These are phyloP conservation scores for Colletotrichum sp. DNA, from an alignment of 2,329 filamentous ascomycete genomes.

Conservation along the genomic window DNA sequence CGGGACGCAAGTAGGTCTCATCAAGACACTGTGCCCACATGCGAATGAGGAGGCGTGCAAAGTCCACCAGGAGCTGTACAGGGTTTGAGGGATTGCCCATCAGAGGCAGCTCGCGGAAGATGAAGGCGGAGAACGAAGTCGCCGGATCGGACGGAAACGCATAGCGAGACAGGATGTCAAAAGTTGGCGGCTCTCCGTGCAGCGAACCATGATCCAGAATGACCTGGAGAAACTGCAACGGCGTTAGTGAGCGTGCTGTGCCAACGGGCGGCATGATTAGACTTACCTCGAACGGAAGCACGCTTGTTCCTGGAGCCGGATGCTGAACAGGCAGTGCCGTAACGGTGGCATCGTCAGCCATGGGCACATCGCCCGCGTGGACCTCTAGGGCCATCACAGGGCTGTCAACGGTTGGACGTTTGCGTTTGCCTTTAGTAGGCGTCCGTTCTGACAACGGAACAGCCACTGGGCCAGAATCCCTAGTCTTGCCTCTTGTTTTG, in stretches of 20 bases:
- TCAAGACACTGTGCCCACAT: conserved; percentile 73
- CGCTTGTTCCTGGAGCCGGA: conserved; percentile 1
- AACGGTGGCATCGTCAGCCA: conserved; percentile 32
- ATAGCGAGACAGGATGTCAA: conserved; percentile 71
- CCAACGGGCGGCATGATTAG: not conserved
- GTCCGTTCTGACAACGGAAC: conserved; percentile 56
- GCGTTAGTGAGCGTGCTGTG: conserved; percentile 24
- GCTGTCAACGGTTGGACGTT: conserved; percentile 69
- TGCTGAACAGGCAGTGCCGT: not conserved
- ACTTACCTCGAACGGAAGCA: conserved; percentile 51
- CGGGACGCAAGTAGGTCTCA: conserved; percentile 67
- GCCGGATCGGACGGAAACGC: conserved; percentile 67
- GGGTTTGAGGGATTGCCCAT: conserved; percentile 55
- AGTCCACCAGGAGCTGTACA: conserved; percentile 65
- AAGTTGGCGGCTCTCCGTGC: conserved; percentile 62
- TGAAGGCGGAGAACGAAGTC: conserved; percentile 68
- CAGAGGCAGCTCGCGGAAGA: conserved; percentile 70
- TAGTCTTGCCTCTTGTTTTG: conserved; percentile 50
- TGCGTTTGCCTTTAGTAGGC: conserved; percentile 74
- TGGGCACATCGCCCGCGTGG: conserved; percentile 46
- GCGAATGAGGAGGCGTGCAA: conserved; percentile 67
- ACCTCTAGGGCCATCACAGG: conserved; percentile 67
- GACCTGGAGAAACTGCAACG: conserved; percentile 60
- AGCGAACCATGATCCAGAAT: conserved; percentile 67
- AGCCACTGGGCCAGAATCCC: conserved; percentile 47